Base-by-base conservation (phyloP, 2,329 filamentous ascomycete genomes). In the Cercospora sp. region DNA sequence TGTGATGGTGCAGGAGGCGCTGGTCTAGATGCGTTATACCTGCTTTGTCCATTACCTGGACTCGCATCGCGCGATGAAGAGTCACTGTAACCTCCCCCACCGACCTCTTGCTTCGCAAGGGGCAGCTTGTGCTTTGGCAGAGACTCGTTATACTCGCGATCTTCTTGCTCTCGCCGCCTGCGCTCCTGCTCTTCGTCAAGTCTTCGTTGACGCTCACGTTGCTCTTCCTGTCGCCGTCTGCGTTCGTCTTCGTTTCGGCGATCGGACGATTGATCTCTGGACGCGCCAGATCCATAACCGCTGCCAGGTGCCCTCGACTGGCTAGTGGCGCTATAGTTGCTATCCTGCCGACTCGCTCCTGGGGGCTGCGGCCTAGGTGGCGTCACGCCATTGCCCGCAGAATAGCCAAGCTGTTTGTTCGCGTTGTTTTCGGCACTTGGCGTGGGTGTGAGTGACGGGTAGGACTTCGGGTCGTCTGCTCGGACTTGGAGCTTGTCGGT, bases 91-190 rank as follows among this genome's bases (percentile, higher is more conserved):
- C 87, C 85, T 69, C 88, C 91, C 33, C 90, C 89, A 66, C 92
- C 92, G 73, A 98, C 82, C 79, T 98, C 95, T 80, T 97, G 94
- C 79, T 98, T 92, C 33, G 94, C 93, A 72, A 95, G 76, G 2
- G 92, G 92, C 10, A 89, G 82, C 78, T 92, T 92, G 71, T 86
- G 89, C 83, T 97, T 91, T 33, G 93, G 94, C 68, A 97, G 82
- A 26, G 92, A 93, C 40, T 92, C 91, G 79, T 98, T 97, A 80
- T 97, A 97, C 18, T 89, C 92, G 40, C 76, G 76, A 61, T 78
- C 75, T 77, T 95, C 93, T 73, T 92, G 84, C 62, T 97, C 93
- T 72, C 91, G 80, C 60, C 82, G 80, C 33, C 80, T 80, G 66
- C 80, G 78, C 68, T 84, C 81, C 62, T 78, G 76, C 40, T 84